Base-by-base conservation (phyloP, 106 monocot species). In the Ottelia alismoides region DNA sequence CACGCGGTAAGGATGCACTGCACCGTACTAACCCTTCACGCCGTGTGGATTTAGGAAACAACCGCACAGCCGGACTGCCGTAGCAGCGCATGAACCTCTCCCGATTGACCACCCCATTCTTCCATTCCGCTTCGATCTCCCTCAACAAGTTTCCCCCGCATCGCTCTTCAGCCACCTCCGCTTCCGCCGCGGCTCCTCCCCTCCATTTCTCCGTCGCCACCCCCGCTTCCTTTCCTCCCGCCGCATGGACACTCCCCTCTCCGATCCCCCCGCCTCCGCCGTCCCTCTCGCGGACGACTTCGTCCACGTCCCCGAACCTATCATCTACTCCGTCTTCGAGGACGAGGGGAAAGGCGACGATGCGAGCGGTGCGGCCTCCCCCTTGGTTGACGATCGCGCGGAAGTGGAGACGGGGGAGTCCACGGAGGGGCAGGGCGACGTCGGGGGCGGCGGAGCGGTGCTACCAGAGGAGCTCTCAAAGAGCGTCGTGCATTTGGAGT, bases 401-500 rank as follows among this genome's bases (percentile, higher is more conserved):
- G 25, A 2, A 19, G 56, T 40, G n/a, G 20, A 18, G 21, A 25
- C 20, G 21, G 58, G 14, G 11, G 58, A 27, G 17, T 26, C 22
- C 11, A 45, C 19, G 2, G 5, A 11, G 12, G 43, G 45, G 20
- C 17, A 24, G 43, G 58, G 14, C 5, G 58, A 16, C 17, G 7
- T 6, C 9, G 31, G 11, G 30, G 56, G 53, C 2, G 26, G 50
- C 23, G 55, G 30, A 20, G 52, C 1, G 22, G 72, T 31, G 20
- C 51, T 17, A 68, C 80, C 80, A 32, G 77, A 72, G 52, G 84
- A 75, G 59, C 46, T 85, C 31, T 44, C 70, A 25, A 75, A 81
- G 70, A 67, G 70, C 10, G 70, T 91, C 20, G 70, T 81, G 56
- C 29, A 35, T 25, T 60, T 91, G 67, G 64, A 84, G 60, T 91